phyloP scores from a whole-genome alignment of 2,329 filamentous ascomycete species.

The Sphaerulina populicola region DNA sequence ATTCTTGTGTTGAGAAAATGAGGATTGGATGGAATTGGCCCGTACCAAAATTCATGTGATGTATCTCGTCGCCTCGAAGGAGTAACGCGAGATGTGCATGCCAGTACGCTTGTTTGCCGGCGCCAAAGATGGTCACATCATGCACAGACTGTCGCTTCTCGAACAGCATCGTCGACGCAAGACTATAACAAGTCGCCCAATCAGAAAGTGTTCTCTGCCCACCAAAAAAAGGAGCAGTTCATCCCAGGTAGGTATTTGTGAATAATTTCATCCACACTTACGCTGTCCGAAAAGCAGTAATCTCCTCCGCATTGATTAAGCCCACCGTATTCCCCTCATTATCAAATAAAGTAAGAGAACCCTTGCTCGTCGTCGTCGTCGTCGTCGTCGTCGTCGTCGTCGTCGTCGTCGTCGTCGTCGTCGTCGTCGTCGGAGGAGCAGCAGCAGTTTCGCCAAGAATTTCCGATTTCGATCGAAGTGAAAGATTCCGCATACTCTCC shows the following conservation, averaged over 20 bases:
- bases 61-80: slow-evolving; percentile 60
- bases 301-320: slow-evolving; percentile 57
- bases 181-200: slow-evolving; percentile 8
- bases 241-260: no score
- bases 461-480: slow-evolving; percentile 17
- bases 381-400: no score
- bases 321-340: slow-evolving; percentile 50
- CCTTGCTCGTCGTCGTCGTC: slow-evolving; percentile 48
- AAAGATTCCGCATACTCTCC: slow-evolving; percentile 23
- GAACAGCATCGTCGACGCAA: slow-evolving; percentile 55
- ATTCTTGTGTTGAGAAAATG: no score
- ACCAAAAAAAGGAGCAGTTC: no score
- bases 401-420: no score
- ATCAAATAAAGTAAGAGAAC: slow-evolving; percentile 54
- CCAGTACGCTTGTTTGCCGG: slow-evolving; percentile 89
- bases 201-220: no score
- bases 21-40: slow-evolving; percentile 36
- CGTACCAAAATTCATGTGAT: slow-evolving; percentile 75
- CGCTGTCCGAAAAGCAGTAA: slow-evolving; percentile 62
- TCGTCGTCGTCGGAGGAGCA: no score
- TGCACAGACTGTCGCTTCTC: slow-evolving; percentile 59
- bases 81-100: slow-evolving; percentile 78
- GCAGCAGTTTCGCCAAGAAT: slow-evolving; percentile 18
- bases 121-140: slow-evolving; percentile 75
- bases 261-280: background rate